Evolutionary conservation across 164 flowering plant species (phyloP), one percentile per base, ranked within the genome.

Genomic region (Kalanchoe fedtschenkoi): DNA sequence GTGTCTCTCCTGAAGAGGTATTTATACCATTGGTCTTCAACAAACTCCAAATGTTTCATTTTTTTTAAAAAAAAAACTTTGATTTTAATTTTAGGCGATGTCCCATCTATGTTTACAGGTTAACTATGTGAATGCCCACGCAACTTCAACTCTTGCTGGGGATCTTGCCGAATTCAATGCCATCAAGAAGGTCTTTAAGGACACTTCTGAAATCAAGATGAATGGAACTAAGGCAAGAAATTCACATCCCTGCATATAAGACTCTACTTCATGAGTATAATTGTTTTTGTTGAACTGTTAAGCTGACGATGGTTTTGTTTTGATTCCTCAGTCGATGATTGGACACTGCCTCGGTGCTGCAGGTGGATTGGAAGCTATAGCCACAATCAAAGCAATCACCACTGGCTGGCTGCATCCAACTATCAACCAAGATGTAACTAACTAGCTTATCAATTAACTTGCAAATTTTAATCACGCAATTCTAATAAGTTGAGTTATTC

Each of bases 111-210:
- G 19, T 15, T 46, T 16, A 17, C 54, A 46, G 54, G 54, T 46
- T 24, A 46, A 10, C 6, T 46, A 46, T 16, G 54, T 46, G 54
- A 46, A 46, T 46, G 54, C 54, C 17, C 54, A 16, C 24, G 54
- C 54, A 46, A 16, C 54, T 17, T 46, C 54, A n/a, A 46, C 54
- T 24, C 54, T 46, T 0, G 54, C 54, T 46, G 54, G 54, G 54
- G 54, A 46, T 24, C 7, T 46, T 7, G 54, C 54, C 24, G 54
- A 46, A 24, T n/a, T 46, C 24, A 46, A 46, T 46, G 54, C 17
- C 54, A 46, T 46, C 24, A 42, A 42, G 46, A 46, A 46, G 54
- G 54, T 46, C 54, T 46, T 46, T 16, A 46, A 46, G 17, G n/a
- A 46, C 54, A 46, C 54, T 3, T 46, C 54, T 16, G 54, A 46